Conservation (phyloP, 495 filamentous ascomycete genomes). For the Bacidia rubella region DNA sequence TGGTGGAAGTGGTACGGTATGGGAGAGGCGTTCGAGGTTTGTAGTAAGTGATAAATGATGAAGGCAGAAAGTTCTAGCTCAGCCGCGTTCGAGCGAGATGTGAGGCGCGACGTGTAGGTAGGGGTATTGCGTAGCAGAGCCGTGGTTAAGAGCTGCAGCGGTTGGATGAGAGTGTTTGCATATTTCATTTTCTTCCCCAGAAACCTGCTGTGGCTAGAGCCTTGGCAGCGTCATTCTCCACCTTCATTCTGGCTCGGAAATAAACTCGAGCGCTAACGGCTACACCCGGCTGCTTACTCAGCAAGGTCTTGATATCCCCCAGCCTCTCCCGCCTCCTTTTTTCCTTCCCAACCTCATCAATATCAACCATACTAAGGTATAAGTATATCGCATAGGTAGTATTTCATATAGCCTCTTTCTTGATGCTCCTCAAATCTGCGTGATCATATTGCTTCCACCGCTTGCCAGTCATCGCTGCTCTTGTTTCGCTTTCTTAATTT, state of each 20-base stretch:
- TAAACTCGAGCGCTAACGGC: too few species aligned
- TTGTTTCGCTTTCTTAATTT: too few species aligned
- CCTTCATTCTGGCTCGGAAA: too few species aligned
- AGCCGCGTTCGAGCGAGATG: too few species aligned
- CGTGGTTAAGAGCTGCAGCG: too few species aligned
- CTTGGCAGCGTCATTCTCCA: slow-evolving; percentile 2
- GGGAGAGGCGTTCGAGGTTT: not conserved
- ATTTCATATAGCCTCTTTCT: too few species aligned
- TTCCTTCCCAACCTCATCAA: not conserved
- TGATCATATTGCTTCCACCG: too few species aligned
- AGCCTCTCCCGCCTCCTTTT: not conserved
- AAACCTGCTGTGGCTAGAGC: slow-evolving; percentile 5
- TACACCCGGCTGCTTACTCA: too few species aligned
- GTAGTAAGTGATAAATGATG: not conserved
- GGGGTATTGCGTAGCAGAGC: too few species aligned
- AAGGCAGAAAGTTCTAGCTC: not conserved
- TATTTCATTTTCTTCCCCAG: not conserved
- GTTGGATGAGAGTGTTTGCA: not conserved
- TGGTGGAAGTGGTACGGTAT: not conserved
- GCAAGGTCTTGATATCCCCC: too few species aligned
- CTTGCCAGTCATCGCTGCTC: too few species aligned
- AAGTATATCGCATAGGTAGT: not conserved
- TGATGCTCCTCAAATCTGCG: too few species aligned
- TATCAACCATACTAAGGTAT: not conserved
- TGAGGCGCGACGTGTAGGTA: not conserved